phyloP scores from a whole-genome alignment of 179 eudicot species.

The Camellia oleifera region DNA sequence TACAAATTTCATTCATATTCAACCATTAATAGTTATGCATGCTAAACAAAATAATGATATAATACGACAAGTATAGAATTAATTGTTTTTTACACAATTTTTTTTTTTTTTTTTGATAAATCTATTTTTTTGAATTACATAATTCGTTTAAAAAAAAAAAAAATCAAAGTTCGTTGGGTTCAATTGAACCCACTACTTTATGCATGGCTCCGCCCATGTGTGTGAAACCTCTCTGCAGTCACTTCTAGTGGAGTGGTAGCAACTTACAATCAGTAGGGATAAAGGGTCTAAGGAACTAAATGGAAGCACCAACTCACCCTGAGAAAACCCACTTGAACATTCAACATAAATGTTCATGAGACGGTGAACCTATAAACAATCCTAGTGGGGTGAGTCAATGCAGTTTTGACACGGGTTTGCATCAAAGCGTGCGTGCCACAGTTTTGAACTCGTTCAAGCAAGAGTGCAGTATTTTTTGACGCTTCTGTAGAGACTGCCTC shows the following conservation, averaged over 20 bases:
- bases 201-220: no score
- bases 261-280: neutral
- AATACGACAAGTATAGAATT: no score
- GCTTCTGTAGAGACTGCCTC: conserved; percentile 77
- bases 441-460: conserved; percentile 89
- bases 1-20: no score
- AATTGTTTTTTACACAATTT: no score
- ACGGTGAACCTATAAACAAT: neutral
- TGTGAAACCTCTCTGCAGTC: conserved; percentile 1
- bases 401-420: neutral
- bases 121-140: no score
- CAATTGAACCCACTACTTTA: no score
- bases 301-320: conserved; percentile 15
- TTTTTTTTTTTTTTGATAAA: no score
- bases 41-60: no score
- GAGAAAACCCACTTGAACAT: neutral
- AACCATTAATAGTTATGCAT: no score
- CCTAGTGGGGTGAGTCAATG: neutral
- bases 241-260: neutral
- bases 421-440: conserved; percentile 74
- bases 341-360: neutral
- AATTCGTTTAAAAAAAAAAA: no score
- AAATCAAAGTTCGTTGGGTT: no score
- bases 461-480: conserved; percentile 82
- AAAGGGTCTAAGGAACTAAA: neutral